A percentile compares a stretch with the other conserved stretches of the same genome.
Conservation (phyloP, 2,329 filamentous ascomycete species). For the Hysterium pulicare region DNA sequence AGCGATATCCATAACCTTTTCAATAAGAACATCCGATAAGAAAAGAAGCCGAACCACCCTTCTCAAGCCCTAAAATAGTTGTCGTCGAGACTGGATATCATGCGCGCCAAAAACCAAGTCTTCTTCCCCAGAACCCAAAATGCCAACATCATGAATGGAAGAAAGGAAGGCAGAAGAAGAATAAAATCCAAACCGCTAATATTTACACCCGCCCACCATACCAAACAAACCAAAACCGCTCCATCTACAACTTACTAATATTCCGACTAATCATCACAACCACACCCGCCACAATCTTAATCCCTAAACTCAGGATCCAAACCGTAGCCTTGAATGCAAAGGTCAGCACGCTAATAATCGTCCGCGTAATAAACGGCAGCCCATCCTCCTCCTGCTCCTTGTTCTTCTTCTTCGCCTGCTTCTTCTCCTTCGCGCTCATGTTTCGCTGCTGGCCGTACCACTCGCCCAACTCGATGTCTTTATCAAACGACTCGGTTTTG, state of each 20-base stretch:
- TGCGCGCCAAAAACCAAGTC: background rate
- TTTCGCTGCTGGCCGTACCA: conserved; percentile 33
- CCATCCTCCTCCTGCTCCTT: conserved; percentile 31
- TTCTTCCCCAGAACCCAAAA: background rate
- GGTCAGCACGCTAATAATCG: conserved; percentile 38
- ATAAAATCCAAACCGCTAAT: no score
- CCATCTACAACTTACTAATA: conserved; percentile 29
- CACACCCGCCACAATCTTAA: conserved; percentile 41
- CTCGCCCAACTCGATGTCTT: conserved; percentile 36
- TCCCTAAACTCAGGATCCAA: conserved; percentile 39
- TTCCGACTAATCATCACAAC: conserved; percentile 37
- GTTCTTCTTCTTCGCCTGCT: conserved; percentile 20
- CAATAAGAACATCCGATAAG: no score
- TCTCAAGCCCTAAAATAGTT: background rate
- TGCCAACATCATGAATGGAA: no score
- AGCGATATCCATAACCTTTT: background rate
- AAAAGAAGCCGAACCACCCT: background rate
- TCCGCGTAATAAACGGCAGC: conserved; percentile 38
- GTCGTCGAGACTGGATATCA: conserved; percentile 4
- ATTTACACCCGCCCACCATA: background rate
- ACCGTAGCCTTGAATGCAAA: conserved; percentile 43
- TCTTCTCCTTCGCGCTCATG: conserved; percentile 2
- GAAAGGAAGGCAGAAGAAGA: no score
- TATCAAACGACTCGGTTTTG: conserved; percentile 15
- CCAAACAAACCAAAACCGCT: background rate